Conservation (phyloP, 1,284 basidiomycete species). For the Peniophora sp. region DNA sequence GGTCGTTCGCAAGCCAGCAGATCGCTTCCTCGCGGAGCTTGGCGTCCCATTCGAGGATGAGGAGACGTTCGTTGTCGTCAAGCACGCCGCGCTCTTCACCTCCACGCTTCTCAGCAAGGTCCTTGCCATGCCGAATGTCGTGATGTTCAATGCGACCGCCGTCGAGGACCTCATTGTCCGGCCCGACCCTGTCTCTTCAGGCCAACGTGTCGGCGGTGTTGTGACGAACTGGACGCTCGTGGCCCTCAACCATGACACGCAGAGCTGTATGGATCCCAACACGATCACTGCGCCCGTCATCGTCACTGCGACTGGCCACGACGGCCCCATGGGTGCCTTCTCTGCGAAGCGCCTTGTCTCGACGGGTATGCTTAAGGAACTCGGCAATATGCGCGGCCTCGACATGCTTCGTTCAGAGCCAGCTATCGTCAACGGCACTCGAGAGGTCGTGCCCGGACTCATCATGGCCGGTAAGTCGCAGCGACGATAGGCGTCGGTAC, state of each 20-base stretch:
- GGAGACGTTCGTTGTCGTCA: slow-evolving; percentile 73
- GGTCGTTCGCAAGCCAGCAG: slow-evolving; percentile 78
- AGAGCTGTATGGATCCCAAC: slow-evolving; percentile 84
- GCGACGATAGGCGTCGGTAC: not conserved
- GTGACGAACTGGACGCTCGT: slow-evolving; percentile 86
- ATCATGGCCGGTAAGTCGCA: slow-evolving; percentile 57
- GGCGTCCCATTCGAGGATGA: slow-evolving; percentile 80
- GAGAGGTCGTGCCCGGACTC: slow-evolving; percentile 75
- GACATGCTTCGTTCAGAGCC: slow-evolving; percentile 78
- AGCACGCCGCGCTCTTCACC: slow-evolving; percentile 79
- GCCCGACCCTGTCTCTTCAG: slow-evolving; percentile 41
- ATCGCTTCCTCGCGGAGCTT: slow-evolving; percentile 66
- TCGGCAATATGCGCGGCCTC: slow-evolving; percentile 76
- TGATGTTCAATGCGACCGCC: slow-evolving; percentile 70
- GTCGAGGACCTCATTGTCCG: slow-evolving; percentile 73
- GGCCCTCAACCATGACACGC: slow-evolving; percentile 73
- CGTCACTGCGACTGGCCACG: slow-evolving; percentile 65
- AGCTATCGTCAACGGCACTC: slow-evolving; percentile 69
- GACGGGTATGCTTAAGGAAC: slow-evolving; percentile 66
- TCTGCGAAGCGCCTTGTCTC: slow-evolving; percentile 77
- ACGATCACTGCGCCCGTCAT: slow-evolving; percentile 78
- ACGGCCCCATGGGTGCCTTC: slow-evolving; percentile 84
- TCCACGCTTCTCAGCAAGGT: slow-evolving; percentile 72
- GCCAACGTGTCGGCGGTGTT: slow-evolving; percentile 73
- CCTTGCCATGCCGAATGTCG: slow-evolving; percentile 67